Evolutionary conservation across 2,329 filamentous ascomycete species (phyloP), one percentile per base, ranked within the genome.

Genomic region (Hymenoscyphus infarciens): DNA sequence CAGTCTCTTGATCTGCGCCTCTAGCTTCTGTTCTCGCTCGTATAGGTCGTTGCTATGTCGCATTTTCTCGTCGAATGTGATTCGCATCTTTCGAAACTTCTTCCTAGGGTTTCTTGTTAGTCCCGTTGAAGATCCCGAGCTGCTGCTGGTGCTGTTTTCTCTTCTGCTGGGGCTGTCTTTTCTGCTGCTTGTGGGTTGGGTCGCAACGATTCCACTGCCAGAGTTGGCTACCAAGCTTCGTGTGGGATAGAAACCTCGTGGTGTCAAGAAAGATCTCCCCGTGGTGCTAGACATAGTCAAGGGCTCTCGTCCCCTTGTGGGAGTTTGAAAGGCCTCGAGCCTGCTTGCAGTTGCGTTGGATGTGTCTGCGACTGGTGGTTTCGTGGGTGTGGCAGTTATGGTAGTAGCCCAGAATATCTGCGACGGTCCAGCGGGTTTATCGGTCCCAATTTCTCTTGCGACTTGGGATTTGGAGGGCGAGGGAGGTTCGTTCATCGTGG

Each of bases 71-170:
- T 95, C 90, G 73, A 95, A 96, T 31, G 82, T 81, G 74, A 89
- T 82, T 77, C 89, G 88, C 87, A 95, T 91, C 82, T 96, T 96
- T 71, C 90, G 89, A 76, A 96, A 99, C 81, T 99, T 99, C 79
- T 97, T 96, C 83, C 91, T 92, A 82, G 86, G 89, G 73, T 85
- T 22, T 57, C 61, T 62, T 58, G 57, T 73, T 67, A 74, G 70
- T 60, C 55, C 29, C 27, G 42, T 15, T 88, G 45, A 52, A 13
- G 10, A 22, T 25, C 8, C 22, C 8, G 45, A 22, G 45, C 45
- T 52, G 45, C 45, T 52, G 45, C 19, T 25, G 19, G 6, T 52
- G 22, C 22, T 52, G 19, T 13, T 11, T 52, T 38, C 16, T 13
- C 45, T 13, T 8, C 19, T 22, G 22, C 45, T 25, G 19, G 6